These are phyloP conservation scores for Colletotrichum sp. DNA, from an alignment of 2,329 filamentous ascomycete species.

Conservation along the genomic window DNA sequence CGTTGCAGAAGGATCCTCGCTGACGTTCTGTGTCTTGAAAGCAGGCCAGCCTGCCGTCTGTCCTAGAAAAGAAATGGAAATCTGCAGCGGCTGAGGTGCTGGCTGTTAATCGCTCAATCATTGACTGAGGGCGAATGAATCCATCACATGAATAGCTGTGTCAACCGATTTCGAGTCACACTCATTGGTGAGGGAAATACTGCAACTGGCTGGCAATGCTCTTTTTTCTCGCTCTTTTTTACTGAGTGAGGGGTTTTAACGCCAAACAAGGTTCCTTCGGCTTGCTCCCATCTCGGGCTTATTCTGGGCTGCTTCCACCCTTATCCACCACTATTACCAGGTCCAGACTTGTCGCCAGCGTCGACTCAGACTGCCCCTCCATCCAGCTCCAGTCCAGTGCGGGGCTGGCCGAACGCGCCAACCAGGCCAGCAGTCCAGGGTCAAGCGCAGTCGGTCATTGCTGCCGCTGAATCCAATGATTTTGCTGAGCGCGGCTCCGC, in stretches of 20 bases:
- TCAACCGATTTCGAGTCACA: constrained; percentile 2
- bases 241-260: constrained; percentile 17
- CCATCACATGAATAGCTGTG: neutral
- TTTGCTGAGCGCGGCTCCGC: neutral
- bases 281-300: constrained; percentile 17
- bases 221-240: constrained; percentile 9
- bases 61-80: neutral
- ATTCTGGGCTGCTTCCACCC: constrained; percentile 19
- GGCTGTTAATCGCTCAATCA: constrained; percentile 9
- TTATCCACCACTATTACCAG: constrained; percentile 7
- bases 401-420: neutral
- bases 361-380: constrained; percentile 1
- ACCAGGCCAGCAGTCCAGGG: neutral
- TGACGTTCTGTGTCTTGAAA: neutral
- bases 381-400: constrained; percentile 8
- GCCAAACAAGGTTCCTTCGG: constrained; percentile 7
- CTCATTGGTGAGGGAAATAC: constrained; percentile 17
- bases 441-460: neutral
- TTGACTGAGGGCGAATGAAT: neutral
- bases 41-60: neutral
- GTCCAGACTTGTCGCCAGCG: constrained; percentile 12
- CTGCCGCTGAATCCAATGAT: neutral
- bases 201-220: neutral
- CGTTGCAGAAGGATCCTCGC: constrained; percentile 9
- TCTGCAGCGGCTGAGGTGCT: neutral